phyloP scores from a whole-genome alignment of 345 rosid species.

The Syzygium jambos region DNA sequence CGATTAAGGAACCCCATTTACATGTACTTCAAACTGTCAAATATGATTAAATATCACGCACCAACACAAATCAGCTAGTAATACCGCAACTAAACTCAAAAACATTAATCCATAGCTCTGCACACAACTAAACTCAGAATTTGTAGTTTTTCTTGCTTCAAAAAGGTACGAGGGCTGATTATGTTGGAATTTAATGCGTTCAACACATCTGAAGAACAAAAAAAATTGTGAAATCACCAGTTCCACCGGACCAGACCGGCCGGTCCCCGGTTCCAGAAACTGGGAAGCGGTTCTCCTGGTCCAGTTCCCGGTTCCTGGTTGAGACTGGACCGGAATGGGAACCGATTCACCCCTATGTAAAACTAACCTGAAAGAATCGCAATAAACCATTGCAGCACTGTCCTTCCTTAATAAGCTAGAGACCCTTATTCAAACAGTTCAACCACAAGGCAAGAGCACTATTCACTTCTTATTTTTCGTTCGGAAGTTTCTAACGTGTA shows the following conservation, averaged over 20 bases:
- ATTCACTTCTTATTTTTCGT: background rate
- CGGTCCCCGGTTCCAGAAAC: background rate
- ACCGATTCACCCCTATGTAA: background rate
- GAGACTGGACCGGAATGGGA: rapidly evolving
- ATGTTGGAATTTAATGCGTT: background rate
- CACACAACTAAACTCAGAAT: background rate
- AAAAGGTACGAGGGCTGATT: background rate
- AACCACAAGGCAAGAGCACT: background rate
- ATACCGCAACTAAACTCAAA: background rate
- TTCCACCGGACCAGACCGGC: too few relatives aligned
- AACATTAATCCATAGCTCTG: background rate
- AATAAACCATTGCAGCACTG: background rate
- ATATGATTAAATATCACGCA: background rate
- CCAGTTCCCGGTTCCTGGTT: rapidly evolving
- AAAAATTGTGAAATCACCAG: background rate
- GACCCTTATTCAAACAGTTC: background rate
- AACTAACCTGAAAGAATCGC: background rate
- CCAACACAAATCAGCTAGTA: background rate
- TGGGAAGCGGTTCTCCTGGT: background rate
- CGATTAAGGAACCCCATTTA: background rate
- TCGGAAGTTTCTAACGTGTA: background rate
- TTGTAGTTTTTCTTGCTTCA: background rate
- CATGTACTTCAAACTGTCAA: background rate
- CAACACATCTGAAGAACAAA: background rate
- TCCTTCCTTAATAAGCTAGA: background rate